These are phyloP conservation scores for Penicillium atrosanguineum DNA, from an alignment of 495 filamentous ascomycete genomes.

Conservation along the genomic window DNA sequence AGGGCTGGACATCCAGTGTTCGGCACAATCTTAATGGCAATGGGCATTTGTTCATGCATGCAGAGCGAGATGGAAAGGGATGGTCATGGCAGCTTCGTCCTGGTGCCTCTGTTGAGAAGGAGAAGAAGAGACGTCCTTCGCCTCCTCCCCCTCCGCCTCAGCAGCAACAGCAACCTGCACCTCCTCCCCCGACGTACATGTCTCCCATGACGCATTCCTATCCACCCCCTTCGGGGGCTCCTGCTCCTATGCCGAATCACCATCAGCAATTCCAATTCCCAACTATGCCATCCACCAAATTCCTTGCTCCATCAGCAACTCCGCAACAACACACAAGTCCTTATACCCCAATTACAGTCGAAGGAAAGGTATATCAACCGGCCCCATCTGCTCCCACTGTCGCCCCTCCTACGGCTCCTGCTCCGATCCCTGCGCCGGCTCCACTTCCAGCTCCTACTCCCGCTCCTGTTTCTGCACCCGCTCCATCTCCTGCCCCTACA, in stretches of 20 bases:
- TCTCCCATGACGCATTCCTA: constrained; percentile 40
- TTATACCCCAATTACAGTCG: constrained; percentile 12
- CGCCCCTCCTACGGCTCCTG: constrained; percentile 8
- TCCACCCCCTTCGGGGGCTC: constrained; percentile 27
- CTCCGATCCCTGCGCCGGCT: constrained; percentile 11
- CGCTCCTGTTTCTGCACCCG: constrained; percentile 19
- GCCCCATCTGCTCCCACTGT: not conserved
- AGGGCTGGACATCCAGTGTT: constrained; percentile 96
- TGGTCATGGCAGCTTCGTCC: constrained; percentile 67
- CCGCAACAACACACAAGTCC: constrained; percentile 25
- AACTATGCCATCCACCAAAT: constrained; percentile 36
- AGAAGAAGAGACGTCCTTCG: constrained; percentile 61
- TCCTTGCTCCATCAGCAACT: constrained; percentile 19
- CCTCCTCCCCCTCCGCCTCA: constrained; percentile 49
- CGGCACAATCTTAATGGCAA: constrained; percentile 93
- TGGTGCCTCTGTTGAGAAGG: constrained; percentile 65
- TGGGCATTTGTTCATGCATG: constrained; percentile 76
- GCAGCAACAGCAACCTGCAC: constrained; percentile 29
- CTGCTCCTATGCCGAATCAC: constrained; percentile 34
- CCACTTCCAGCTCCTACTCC: constrained; percentile 17
- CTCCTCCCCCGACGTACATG: constrained; percentile 42
- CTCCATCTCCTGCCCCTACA: constrained; percentile 17
- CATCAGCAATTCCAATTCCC: constrained; percentile 45
- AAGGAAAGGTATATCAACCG: no score
- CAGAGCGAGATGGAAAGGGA: constrained; percentile 69